These are phyloP conservation scores for Wallacemonas sp. DNA, from an alignment of 208 protist species.

Conservation along the genomic window DNA sequence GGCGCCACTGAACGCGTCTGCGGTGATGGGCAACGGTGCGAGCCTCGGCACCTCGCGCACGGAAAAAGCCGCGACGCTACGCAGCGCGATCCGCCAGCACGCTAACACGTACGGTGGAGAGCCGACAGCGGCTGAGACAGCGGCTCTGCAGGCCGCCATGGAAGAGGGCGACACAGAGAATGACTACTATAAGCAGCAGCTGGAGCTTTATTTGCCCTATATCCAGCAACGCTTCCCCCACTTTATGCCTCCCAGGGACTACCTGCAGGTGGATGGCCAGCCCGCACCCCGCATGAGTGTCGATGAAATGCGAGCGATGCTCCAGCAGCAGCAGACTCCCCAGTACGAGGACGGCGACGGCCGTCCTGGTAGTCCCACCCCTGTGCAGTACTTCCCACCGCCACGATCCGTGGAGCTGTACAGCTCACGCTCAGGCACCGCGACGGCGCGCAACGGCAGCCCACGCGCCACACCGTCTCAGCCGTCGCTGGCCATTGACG, in stretches of 20 bases:
- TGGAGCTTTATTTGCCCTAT: constrained; percentile 29
- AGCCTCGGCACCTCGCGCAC: not conserved
- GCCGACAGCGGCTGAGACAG: not conserved
- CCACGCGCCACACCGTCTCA: not conserved
- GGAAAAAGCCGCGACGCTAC: not conserved
- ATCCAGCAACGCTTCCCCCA: constrained; percentile 61
- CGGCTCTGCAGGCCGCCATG: not conserved
- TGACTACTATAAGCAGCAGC: constrained; percentile 57
- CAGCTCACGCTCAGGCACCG: constrained; percentile 14
- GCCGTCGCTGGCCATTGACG: not conserved
- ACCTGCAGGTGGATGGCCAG: constrained; percentile 58
- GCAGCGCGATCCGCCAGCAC: not conserved
- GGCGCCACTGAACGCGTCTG: too few relatives aligned
- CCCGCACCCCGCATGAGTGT: constrained; percentile 36
- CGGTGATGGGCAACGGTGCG: too few relatives aligned
- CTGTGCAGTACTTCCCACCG: constrained; percentile 41
- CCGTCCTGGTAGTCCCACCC: not conserved
- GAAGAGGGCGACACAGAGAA: constrained; percentile 8
- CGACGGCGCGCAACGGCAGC: not conserved
- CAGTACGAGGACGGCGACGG: not conserved
- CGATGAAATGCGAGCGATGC: constrained; percentile 13
- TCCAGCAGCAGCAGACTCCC: constrained; percentile 7
- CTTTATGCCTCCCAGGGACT: constrained; percentile 63
- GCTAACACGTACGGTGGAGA: not conserved
- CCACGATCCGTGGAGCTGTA: constrained; percentile 24